These are phyloP conservation scores for Botryotinia narcissicola DNA, from an alignment of 2,329 filamentous ascomycete species.

Conservation along the genomic window DNA sequence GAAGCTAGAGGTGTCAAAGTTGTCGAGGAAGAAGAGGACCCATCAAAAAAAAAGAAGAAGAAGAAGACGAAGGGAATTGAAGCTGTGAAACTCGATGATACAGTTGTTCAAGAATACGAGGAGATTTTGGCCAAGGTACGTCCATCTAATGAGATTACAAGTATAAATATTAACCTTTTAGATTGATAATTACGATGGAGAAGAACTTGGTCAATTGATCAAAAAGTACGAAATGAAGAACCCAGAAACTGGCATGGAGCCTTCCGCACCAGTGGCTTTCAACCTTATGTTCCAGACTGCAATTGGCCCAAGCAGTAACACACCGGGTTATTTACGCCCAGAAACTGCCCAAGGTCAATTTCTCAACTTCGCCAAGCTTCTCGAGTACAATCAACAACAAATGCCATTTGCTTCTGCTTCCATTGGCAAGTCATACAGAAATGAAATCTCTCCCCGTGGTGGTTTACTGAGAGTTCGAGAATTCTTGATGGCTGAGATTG, in stretches of 20 bases:
- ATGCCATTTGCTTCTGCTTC: constrained; percentile 98
- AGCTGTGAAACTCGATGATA: constrained; percentile 82
- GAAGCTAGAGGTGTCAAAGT: constrained; percentile 83
- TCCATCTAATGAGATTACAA: neutral
- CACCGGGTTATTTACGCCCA: constrained; percentile 80
- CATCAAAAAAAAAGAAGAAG: constrained; percentile 85
- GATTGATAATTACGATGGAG: constrained; percentile 93
- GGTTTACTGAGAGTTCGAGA: constrained; percentile 93
- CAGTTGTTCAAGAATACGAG: constrained; percentile 83
- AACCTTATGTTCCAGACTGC: constrained; percentile 99
- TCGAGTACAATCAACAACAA: constrained; percentile 90
- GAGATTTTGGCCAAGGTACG: constrained; percentile 72
- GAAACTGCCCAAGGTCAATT: constrained; percentile 99
- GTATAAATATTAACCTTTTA: constrained; percentile 33
- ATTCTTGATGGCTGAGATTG: constrained; percentile 98
- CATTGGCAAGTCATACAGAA: constrained; percentile 96
- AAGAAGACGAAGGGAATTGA: constrained; percentile 79
- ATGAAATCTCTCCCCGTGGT: constrained; percentile 91
- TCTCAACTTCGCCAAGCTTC: constrained; percentile 91
- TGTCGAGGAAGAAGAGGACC: constrained; percentile 70
- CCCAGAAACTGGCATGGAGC: constrained; percentile 72
- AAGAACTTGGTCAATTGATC: constrained; percentile 83
- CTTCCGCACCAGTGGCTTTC: constrained; percentile 82
- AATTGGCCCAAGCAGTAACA: constrained; percentile 88
- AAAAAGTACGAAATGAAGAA: constrained; percentile 89